These are phyloP conservation scores for Castanea crenata DNA, from an alignment of 306 rosid species.

Conservation along the genomic window DNA sequence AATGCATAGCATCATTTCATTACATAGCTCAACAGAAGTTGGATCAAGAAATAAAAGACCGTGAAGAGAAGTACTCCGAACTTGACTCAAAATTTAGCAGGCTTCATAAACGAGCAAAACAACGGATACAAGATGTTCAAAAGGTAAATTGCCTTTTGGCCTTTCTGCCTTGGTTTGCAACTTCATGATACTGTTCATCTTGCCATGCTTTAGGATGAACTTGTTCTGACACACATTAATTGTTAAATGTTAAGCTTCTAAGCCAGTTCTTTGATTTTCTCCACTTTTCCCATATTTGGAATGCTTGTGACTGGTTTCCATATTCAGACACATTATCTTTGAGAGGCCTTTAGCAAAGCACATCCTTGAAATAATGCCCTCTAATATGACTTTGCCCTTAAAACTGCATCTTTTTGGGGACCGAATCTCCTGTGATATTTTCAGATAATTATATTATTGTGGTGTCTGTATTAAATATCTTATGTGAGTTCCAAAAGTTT, in stretches of 20 bases:
- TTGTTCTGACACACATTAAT: slow-evolving; percentile 13
- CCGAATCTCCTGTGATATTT: background rate
- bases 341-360: slow-evolving; percentile 4
- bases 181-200: background rate
- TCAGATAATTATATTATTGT: background rate
- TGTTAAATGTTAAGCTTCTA: background rate
- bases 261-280: background rate
- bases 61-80: slow-evolving; percentile 90
- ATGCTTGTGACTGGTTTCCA: background rate
- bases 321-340: slow-evolving; percentile 11
- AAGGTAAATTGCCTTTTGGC: slow-evolving; percentile 50
- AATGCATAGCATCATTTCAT: slow-evolving; percentile 27
- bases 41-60: slow-evolving; percentile 83
- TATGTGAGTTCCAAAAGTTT: background rate
- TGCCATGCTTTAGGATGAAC: slow-evolving; percentile 19
- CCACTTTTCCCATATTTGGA: background rate
- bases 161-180: slow-evolving; percentile 11
- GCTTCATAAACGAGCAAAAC: slow-evolving; percentile 98
- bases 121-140: slow-evolving; percentile 95
- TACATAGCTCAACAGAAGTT: slow-evolving; percentile 68
- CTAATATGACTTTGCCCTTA: too few species aligned
- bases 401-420: slow-evolving; percentile 1
- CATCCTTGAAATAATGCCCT: background rate
- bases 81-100: slow-evolving; percentile 84
- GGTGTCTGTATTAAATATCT: background rate